Evolutionary conservation across 345 rosid genomes (phyloP).

Genomic region (Microcos paniculata): DNA sequence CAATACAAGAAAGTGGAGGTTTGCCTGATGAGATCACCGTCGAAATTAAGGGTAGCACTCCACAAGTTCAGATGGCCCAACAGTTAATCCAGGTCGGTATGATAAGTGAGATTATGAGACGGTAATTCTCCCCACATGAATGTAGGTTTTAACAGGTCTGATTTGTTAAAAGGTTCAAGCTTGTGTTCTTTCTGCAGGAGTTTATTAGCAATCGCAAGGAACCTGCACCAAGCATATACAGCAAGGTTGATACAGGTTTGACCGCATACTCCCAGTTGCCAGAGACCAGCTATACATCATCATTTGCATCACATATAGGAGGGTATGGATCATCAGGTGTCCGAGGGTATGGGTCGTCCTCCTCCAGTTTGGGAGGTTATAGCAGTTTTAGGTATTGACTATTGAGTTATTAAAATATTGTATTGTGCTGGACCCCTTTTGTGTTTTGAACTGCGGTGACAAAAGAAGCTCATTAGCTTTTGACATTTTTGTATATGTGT

Average conservation of each 20-base stretch:
- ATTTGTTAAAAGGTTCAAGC: not conserved
- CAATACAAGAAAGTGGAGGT: slow-evolving; percentile 31
- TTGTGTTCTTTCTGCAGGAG: slow-evolving; percentile 25
- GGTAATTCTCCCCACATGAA: not conserved
- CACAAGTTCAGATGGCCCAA: slow-evolving; percentile 40
- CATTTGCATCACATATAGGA: slow-evolving; percentile 5
- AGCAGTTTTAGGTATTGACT: slow-evolving; percentile 31
- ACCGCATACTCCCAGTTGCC: slow-evolving; percentile 28
- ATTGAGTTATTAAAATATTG: not conserved
- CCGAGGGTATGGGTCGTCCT: slow-evolving; percentile 23
- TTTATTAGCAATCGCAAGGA: slow-evolving; percentile 28
- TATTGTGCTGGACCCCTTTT: not conserved
- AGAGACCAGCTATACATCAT: slow-evolving; percentile 26
- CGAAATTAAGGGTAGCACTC: slow-evolving; percentile 33
- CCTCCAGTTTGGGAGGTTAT: slow-evolving; percentile 19
- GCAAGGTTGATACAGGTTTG: slow-evolving; percentile 27
- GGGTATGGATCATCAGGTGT: slow-evolving; percentile 31
- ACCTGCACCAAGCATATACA: slow-evolving; percentile 21
- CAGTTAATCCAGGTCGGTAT: slow-evolving; percentile 33
- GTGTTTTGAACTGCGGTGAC: too few relatives aligned
- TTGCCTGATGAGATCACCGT: slow-evolving; percentile 36
- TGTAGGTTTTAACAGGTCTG: not conserved
- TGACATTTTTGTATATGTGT: too few relatives aligned
- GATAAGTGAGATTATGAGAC: not conserved
- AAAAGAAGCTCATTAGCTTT: not conserved